Evolutionary conservation across 305 asterid species (phyloP).

Genomic region (Solanum hybrid): DNA sequence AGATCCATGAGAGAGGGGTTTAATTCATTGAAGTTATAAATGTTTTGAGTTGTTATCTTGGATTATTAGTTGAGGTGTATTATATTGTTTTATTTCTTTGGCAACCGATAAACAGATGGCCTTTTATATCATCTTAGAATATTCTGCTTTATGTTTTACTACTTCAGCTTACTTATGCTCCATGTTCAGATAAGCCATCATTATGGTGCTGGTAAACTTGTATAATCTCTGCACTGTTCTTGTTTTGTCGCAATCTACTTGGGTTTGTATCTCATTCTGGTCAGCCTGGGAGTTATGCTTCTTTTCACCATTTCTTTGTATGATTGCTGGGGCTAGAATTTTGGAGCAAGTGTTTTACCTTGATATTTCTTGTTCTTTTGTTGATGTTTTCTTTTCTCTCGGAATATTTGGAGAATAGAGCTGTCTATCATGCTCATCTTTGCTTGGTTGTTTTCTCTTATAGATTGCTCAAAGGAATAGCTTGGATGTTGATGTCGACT

Average conservation of each 20-base stretch:
- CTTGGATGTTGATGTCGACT: constrained; percentile 93
- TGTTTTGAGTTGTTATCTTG: not conserved
- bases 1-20: not conserved
- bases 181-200: not conserved
- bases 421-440: not conserved
- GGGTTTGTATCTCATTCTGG: not conserved
- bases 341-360: not conserved
- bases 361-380: not conserved
- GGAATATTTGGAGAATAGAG: not conserved
- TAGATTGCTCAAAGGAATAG: constrained; percentile 97
- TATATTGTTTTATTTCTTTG: not conserved
- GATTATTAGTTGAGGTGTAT: not conserved
- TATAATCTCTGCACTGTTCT: not conserved
- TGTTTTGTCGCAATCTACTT: not conserved
- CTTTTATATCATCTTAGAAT: not conserved
- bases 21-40: not conserved
- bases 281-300: not conserved
- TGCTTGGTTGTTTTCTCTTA: constrained; percentile 7
- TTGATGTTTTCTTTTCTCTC: not conserved
- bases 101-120: not conserved
- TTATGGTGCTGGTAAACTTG: not conserved
- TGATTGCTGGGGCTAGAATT: not conserved
- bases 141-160: not conserved
- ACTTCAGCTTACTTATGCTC: not conserved
- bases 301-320: constrained; percentile 6